phyloP scores from a whole-genome alignment of 75 land plant genomes.

The Pseudotsuga menziesii region DNA sequence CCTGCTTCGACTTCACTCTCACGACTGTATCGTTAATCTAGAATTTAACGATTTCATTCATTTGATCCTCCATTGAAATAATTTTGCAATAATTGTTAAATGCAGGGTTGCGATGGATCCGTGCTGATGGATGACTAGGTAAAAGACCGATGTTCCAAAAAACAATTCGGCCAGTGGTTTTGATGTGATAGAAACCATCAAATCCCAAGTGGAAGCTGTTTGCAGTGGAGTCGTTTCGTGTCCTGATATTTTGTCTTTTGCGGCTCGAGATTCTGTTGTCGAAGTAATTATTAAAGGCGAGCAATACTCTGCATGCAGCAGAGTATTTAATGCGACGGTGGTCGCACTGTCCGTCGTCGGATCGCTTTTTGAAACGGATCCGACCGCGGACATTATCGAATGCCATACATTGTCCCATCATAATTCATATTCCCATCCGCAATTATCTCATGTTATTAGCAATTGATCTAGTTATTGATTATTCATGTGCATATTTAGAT shows the following conservation, averaged over 20 bases:
- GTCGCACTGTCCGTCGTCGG: no score
- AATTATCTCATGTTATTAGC: neutral
- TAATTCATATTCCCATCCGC: neutral
- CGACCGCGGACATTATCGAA: no score
- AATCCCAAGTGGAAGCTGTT: constrained; percentile 14
- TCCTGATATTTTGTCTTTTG: constrained; percentile 45
- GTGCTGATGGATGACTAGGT: constrained; percentile 29
- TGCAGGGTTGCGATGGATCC: constrained; percentile 48
- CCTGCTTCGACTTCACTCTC: neutral
- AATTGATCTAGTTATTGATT: neutral
- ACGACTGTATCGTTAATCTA: constrained; percentile 16
- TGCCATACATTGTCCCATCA: neutral
- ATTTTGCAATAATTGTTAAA: no score
- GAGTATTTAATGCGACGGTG: no score
- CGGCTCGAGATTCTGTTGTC: constrained; percentile 28
- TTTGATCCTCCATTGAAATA: no score
- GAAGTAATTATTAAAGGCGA: no score
- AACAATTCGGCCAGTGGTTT: constrained; percentile 25
- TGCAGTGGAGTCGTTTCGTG: constrained; percentile 35
- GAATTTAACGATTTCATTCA: neutral
- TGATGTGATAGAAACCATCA: constrained; percentile 32
- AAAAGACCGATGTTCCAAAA: constrained; percentile 29
- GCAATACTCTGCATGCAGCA: no score
- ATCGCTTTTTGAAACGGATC: no score
- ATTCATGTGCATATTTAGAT: neutral